A percentile compares a stretch with the other conserved stretches of the same genome.
phyloP scores from a whole-genome alignment of 306 rosid species.

The Trichosanthes truncata region DNA sequence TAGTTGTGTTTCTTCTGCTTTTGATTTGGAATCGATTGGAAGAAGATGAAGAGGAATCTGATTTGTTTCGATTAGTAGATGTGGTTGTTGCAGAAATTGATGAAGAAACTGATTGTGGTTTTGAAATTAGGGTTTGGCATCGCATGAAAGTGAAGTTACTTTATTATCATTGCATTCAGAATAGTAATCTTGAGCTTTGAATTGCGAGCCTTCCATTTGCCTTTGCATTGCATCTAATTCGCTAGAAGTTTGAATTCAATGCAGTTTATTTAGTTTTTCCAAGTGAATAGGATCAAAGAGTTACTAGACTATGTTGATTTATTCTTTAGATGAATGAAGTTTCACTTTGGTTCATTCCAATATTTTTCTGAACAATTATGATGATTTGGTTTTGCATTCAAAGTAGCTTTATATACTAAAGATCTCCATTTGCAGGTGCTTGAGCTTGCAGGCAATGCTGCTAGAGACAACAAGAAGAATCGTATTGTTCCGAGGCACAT shows the following conservation, averaged over 20 bases:
- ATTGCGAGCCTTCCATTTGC: not conserved
- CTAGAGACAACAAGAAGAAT: conserved; percentile 41
- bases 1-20: not conserved
- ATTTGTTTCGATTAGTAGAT: not conserved
- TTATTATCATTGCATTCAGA: not conserved
- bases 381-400: not conserved
- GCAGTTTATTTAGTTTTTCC: not conserved
- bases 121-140: not conserved
- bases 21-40: not conserved
- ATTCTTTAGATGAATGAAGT: not conserved
- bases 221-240: not conserved
- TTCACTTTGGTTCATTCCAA: not conserved
- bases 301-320: not conserved
- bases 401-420: not conserved
- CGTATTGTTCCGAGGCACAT: conserved; percentile 69
- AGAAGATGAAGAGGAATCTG: not conserved
- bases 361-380: not conserved
- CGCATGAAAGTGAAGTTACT: not conserved
- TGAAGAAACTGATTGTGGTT: not conserved
- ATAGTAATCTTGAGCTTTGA: not conserved
- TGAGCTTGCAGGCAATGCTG: conserved; percentile 13
- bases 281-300: not conserved
- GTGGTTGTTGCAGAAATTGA: not conserved
- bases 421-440: conserved; percentile 1
- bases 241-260: not conserved